phyloP scores from a whole-genome alignment of 495 filamentous ascomycete species.

The Barbatosphaeria neglecta region DNA sequence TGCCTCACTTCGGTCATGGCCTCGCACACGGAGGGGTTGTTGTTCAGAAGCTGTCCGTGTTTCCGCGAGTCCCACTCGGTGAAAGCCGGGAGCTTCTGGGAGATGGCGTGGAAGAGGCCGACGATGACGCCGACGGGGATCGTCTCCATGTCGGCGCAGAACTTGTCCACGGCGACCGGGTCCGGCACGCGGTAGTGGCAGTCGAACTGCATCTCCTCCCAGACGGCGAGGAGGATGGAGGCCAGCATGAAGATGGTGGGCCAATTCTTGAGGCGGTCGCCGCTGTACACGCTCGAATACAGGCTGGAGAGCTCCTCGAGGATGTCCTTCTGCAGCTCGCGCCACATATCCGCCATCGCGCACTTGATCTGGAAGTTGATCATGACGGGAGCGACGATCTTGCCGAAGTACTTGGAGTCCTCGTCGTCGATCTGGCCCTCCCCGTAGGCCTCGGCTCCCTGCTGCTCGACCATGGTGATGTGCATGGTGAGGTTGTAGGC shows the following conservation, averaged over 20 bases:
- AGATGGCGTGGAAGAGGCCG: constrained; percentile 89
- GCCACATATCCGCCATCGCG: constrained; percentile 91
- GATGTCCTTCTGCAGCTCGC: constrained; percentile 86
- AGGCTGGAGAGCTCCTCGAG: constrained; percentile 80
- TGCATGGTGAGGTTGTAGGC: constrained; percentile 89
- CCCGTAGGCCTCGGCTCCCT: constrained; percentile 66
- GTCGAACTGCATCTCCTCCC: constrained; percentile 97
- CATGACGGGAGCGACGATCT: constrained; percentile 86
- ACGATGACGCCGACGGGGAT: constrained; percentile 90
- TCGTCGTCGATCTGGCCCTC: constrained; percentile 69
- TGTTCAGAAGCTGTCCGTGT: constrained; percentile 76
- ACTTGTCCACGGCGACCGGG: constrained; percentile 69
- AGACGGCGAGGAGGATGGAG: constrained; percentile 78
- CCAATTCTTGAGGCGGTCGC: constrained; percentile 92
- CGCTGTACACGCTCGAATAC: constrained; percentile 87
- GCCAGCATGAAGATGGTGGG: constrained; percentile 93
- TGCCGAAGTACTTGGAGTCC: constrained; percentile 69
- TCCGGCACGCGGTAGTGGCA: constrained; percentile 86
- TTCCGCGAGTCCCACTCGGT: constrained; percentile 83
- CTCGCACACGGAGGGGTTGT: constrained; percentile 80
- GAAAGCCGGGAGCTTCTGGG: constrained; percentile 81
- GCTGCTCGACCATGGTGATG: constrained; percentile 81
- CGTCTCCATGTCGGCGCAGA: constrained; percentile 89
- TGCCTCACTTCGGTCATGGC: constrained; percentile 87
- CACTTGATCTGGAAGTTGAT: constrained; percentile 98